phyloP scores from a whole-genome alignment of 2,329 filamentous ascomycete genomes.

The Trichoderma aggressivum region DNA sequence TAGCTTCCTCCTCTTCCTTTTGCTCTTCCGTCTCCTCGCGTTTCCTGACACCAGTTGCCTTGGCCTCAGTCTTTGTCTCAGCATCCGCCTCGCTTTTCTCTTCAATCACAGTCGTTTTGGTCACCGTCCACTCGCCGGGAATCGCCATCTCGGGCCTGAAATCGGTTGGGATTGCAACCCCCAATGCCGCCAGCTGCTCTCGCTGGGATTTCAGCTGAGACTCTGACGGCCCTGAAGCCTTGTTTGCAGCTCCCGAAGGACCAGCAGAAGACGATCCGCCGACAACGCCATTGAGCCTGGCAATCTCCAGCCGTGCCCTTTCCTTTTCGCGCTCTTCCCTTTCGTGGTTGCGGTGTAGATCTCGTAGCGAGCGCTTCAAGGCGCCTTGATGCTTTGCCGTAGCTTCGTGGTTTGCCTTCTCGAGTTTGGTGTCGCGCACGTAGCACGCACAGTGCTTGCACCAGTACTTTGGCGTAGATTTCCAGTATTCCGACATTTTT shows the following conservation, averaged over 20 bases:
- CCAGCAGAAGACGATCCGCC: slow-evolving; percentile 40
- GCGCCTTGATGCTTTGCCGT: slow-evolving; percentile 80
- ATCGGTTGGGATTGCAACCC: slow-evolving; percentile 77
- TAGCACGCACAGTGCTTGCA: slow-evolving; percentile 92
- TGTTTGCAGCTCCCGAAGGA: slow-evolving; percentile 19
- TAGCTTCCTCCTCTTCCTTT: slow-evolving; percentile 57
- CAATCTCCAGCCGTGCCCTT: slow-evolving; percentile 77
- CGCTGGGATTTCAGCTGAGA: slow-evolving; percentile 78
- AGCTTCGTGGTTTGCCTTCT: slow-evolving; percentile 83
- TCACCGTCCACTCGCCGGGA: slow-evolving; percentile 81
- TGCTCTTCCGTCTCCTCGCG: slow-evolving; percentile 58
- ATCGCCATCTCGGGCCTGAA: slow-evolving; percentile 79
- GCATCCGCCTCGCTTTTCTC: slow-evolving; percentile 41
- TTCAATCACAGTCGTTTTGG: slow-evolving; percentile 58
- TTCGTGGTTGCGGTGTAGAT: slow-evolving; percentile 82
- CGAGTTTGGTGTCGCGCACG: slow-evolving; percentile 88
- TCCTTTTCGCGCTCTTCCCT: slow-evolving; percentile 77
- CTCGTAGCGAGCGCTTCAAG: slow-evolving; percentile 84
- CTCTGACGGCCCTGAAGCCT: slow-evolving; percentile 34
- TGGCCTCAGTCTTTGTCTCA: slow-evolving; percentile 41
- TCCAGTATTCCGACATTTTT: slow-evolving; percentile 97
- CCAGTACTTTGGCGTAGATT: slow-evolving; percentile 95
- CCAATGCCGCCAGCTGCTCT: slow-evolving; percentile 82
- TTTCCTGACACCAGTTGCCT: slow-evolving; percentile 60
- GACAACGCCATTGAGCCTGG: slow-evolving; percentile 76